phyloP scores from a whole-genome alignment of 345 rosid genomes.

The Iberis pinnata region DNA sequence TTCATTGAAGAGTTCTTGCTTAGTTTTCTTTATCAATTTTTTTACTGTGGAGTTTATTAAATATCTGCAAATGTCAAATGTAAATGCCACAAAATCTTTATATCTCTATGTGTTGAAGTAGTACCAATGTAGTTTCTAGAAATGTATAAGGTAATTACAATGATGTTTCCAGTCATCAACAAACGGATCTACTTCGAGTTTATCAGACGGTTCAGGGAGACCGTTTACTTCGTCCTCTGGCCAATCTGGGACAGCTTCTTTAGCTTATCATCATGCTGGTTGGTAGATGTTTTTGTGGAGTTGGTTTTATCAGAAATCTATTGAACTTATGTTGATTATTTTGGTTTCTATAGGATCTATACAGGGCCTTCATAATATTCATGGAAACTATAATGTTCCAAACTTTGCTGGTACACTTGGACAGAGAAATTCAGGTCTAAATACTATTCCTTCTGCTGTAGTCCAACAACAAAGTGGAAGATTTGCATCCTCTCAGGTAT shows the following conservation, averaged over 20 bases:
- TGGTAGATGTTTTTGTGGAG: slow-evolving; percentile 20
- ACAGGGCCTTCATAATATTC: slow-evolving; percentile 71
- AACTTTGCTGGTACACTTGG: slow-evolving; percentile 59
- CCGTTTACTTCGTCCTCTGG: slow-evolving; percentile 69
- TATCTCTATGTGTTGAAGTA: background rate
- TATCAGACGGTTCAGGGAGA: slow-evolving; percentile 63
- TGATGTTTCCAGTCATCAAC: slow-evolving; percentile 63
- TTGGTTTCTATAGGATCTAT: slow-evolving; percentile 39
- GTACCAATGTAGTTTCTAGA: slow-evolving; percentile 12
- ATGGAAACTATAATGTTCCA: slow-evolving; percentile 77
- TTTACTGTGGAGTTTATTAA: slow-evolving; percentile 47
- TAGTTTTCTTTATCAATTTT: too few species aligned
- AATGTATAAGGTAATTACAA: background rate
- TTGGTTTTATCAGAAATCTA: background rate
- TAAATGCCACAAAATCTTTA: slow-evolving; percentile 53
- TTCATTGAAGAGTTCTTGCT: slow-evolving; percentile 10
- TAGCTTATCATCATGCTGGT: slow-evolving; percentile 69
- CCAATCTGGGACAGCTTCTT: slow-evolving; percentile 73
- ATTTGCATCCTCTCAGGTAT: slow-evolving; percentile 81
- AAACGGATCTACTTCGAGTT: slow-evolving; percentile 72
- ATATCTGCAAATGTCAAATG: slow-evolving; percentile 64
- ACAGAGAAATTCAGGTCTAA: slow-evolving; percentile 69
- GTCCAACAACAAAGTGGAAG: slow-evolving; percentile 85
- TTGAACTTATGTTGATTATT: background rate
- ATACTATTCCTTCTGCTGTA: slow-evolving; percentile 62